phyloP scores from a whole-genome alignment of 1,139 yeast species.

The Entelexis sorbosivorans region DNA sequence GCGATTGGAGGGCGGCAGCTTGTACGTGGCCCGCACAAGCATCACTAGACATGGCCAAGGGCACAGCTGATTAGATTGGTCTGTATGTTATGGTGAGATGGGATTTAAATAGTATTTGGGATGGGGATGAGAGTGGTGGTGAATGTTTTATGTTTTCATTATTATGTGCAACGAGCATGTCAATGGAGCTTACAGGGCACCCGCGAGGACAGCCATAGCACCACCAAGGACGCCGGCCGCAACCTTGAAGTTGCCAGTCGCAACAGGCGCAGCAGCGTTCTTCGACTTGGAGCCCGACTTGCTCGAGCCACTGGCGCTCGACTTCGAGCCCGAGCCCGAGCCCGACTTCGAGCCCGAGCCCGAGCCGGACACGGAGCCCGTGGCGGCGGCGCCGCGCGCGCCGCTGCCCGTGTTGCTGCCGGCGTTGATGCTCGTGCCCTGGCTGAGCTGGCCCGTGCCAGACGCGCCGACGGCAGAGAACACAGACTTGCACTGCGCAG shows the following conservation, averaged over 20 bases:
- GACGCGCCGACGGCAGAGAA: slow-evolving; percentile 26
- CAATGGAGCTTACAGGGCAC: slow-evolving; percentile 15
- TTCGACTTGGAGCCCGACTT: slow-evolving; percentile 1
- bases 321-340: slow-evolving; percentile 4
- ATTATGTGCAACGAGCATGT: neutral
- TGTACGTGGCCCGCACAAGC: too few relatives aligned
- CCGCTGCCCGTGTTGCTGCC: slow-evolving; percentile 23
- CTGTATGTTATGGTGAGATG: neutral
- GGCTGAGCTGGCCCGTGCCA: slow-evolving; percentile 25
- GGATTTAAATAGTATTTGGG: neutral
- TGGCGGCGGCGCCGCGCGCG: slow-evolving; percentile 8
- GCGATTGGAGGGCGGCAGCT: too few relatives aligned
- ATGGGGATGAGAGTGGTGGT: too few relatives aligned
- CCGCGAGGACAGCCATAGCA: slow-evolving; percentile 20
- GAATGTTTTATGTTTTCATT: neutral
- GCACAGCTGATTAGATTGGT: too few relatives aligned
- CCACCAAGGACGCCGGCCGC: slow-evolving; percentile 23
- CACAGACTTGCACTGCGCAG: slow-evolving; percentile 39
- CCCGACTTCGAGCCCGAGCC: slow-evolving; percentile 15
- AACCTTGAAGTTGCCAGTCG: slow-evolving; percentile 20
- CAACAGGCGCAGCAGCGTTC: slow-evolving; percentile 15
- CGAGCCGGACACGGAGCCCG: slow-evolving; percentile 19
- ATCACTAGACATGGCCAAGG: too few relatives aligned
- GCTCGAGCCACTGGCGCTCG: slow-evolving; percentile 4
- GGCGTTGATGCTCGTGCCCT: slow-evolving; percentile 21